phyloP scores from a whole-genome alignment of 1,284 basidiomycete genomes.

The Cutaneotrichosporon sp. region DNA sequence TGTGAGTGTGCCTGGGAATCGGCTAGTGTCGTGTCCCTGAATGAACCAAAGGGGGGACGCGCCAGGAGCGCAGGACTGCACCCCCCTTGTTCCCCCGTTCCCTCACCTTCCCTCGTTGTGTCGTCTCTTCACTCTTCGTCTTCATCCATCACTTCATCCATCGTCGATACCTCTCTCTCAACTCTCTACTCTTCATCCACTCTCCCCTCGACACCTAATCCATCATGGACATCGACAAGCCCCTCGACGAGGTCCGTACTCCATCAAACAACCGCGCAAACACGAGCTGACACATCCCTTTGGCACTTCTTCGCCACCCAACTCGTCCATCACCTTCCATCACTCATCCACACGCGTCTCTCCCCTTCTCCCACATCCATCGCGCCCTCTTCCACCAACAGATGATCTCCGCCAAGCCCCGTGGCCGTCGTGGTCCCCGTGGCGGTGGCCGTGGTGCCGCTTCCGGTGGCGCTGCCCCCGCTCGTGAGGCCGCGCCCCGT shows the following conservation, averaged over 20 bases:
- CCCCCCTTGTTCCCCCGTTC: no score
- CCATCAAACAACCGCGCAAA: background rate
- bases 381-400: conserved; percentile 42
- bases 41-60: no score
- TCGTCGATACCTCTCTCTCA: conserved; percentile 10
- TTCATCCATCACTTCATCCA: no score
- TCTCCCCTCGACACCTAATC: no score
- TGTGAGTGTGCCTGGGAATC: background rate
- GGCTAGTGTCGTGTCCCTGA: no score
- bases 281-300: conserved; percentile 19
- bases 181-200: conserved; percentile 13
- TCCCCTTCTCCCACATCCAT: background rate
- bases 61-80: no score
- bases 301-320: conserved; percentile 12
- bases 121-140: background rate
- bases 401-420: conserved; percentile 70
- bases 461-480: conserved; percentile 48
- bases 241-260: conserved; percentile 77
- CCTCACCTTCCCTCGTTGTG: background rate
- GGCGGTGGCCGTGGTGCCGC: conserved; percentile 56
- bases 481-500: conserved; percentile 30
- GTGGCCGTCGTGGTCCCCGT: conserved; percentile 54
- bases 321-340: background rate
- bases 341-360: background rate
- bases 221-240: conserved; percentile 66